These are phyloP conservation scores for Echinosphaeria canescens DNA, from an alignment of 2,329 filamentous ascomycete species.

Conservation along the genomic window DNA sequence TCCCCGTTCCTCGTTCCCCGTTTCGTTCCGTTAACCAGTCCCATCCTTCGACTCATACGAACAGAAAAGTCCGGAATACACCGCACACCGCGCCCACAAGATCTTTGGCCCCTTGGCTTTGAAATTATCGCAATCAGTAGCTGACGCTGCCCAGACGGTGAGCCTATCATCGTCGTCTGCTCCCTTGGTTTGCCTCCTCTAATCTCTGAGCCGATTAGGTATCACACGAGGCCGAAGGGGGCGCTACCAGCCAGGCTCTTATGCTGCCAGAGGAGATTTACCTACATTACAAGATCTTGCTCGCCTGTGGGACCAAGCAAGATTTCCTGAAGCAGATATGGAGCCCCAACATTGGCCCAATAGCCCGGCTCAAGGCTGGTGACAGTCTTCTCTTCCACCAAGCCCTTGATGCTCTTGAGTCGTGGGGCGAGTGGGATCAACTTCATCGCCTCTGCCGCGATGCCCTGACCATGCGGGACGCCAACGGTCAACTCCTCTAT, in stretches of 20 bases:
- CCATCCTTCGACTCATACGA: too few species aligned
- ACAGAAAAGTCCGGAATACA: too few species aligned
- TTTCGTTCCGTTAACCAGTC: neutral
- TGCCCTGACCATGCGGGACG: conserved; percentile 18
- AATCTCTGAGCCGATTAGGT: too few species aligned
- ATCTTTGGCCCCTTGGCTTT: conserved; percentile 26
- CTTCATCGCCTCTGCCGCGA: conserved; percentile 20
- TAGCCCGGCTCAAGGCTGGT: conserved; percentile 19
- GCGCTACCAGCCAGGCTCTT: too few species aligned
- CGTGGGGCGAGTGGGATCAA: conserved; percentile 16
- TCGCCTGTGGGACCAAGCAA: conserved; percentile 17
- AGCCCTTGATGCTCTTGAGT: conserved; percentile 14
- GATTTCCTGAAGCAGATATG: conserved; percentile 17
- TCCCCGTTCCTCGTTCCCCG: too few species aligned
- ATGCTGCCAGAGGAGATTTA: conserved; percentile 26
- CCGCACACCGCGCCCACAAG: conserved; percentile 22
- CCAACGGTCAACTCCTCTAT: conserved; percentile 16
- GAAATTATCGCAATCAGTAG: conserved; percentile 27
- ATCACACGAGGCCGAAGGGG: too few species aligned
- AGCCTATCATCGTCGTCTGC: neutral
- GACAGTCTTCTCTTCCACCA: conserved; percentile 24
- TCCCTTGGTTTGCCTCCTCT: conserved; percentile 2
- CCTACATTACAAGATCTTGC: conserved; percentile 23
- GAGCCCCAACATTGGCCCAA: conserved; percentile 17
- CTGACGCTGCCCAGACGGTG: conserved; percentile 21